phyloP scores from a whole-genome alignment of 2,329 filamentous ascomycete species.

The Pseudocercospora macadamiae region DNA sequence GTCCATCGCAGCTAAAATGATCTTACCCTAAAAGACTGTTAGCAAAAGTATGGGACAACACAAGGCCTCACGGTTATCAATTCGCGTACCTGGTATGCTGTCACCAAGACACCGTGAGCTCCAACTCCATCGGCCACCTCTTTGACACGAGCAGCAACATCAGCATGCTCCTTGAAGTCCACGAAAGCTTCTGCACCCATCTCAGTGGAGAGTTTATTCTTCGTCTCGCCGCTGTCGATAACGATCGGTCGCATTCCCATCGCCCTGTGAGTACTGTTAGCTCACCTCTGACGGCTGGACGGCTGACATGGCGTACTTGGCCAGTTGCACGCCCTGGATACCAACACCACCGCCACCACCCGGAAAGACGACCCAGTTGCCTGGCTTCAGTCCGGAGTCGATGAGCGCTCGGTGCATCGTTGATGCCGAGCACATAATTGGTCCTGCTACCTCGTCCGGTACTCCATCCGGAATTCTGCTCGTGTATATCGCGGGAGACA shows the following conservation, averaged over 20 bases:
- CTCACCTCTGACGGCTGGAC: not conserved
- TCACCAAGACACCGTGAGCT: conserved; percentile 48
- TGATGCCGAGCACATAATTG: conserved; percentile 62
- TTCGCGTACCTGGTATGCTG: conserved; percentile 43
- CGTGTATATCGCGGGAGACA: conserved; percentile 59
- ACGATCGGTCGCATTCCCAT: conserved; percentile 62
- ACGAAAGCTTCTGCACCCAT: conserved; percentile 61
- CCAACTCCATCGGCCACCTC: conserved; percentile 52
- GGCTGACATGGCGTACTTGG: conserved; percentile 14
- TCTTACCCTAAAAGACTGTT: too few relatives aligned
- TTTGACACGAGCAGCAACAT: conserved; percentile 48
- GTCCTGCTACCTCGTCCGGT: conserved; percentile 57
- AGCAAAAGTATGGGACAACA: too few relatives aligned
- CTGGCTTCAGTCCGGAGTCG: conserved; percentile 53
- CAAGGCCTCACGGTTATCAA: too few relatives aligned
- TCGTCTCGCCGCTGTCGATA: conserved; percentile 55
- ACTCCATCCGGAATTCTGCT: conserved; percentile 60
- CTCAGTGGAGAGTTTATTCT: conserved; percentile 49
- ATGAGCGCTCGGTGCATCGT: conserved; percentile 62
- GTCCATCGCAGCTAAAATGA: too few relatives aligned
- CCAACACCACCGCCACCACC: conserved; percentile 61
- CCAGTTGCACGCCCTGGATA: conserved; percentile 56
- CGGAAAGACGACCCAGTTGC: conserved; percentile 59
- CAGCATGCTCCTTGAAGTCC: conserved; percentile 53
- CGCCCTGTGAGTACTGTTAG: conserved; percentile 35